Conservation (phyloP, 331 rosid species). For the Cydonia oblonga region DNA sequence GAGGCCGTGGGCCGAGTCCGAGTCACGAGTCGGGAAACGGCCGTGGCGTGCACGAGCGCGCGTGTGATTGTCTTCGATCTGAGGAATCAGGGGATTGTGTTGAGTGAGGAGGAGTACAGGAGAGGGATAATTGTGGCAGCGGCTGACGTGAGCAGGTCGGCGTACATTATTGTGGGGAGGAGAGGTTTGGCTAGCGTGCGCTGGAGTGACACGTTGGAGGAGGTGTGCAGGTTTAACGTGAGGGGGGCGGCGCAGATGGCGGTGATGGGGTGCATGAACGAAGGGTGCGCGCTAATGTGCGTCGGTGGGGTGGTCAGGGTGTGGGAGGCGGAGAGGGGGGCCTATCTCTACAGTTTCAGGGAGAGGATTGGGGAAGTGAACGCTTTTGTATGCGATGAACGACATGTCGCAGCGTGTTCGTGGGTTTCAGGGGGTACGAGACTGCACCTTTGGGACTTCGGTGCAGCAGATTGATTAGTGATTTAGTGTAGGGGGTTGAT, state of each 20-base stretch:
- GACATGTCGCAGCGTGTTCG: constrained; percentile 47
- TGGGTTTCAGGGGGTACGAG: constrained; percentile 3
- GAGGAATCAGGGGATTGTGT: constrained; percentile 23
- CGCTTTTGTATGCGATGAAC: constrained; percentile 44
- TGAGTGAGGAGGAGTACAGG: constrained; percentile 24
- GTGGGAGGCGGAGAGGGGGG: constrained; percentile 35
- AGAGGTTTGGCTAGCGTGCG: constrained; percentile 40
- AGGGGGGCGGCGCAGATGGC: constrained; percentile 21
- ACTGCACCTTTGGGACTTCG: constrained; percentile 67
- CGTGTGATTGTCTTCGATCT: constrained; percentile 37
- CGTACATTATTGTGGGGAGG: constrained; percentile 34
- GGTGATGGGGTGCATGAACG: constrained; percentile 51
- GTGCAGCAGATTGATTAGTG: constrained; percentile 12
- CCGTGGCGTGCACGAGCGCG: constrained; percentile 61
- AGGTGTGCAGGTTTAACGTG: constrained; percentile 31
- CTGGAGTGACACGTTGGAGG: constrained; percentile 26
- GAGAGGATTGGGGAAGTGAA: constrained; percentile 18
- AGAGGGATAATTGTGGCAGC: constrained; percentile 38
- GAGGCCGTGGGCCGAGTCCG: constrained; percentile 59
- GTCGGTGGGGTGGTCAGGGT: constrained; percentile 24
- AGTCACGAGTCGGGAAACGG: constrained; percentile 29
- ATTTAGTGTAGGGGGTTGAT: neutral
- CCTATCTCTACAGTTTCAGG: neutral
- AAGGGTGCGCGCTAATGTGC: constrained; percentile 42
- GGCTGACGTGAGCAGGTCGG: constrained; percentile 35